phyloP scores from a whole-genome alignment of 106 monocot genomes.

The Acorus calamus region DNA sequence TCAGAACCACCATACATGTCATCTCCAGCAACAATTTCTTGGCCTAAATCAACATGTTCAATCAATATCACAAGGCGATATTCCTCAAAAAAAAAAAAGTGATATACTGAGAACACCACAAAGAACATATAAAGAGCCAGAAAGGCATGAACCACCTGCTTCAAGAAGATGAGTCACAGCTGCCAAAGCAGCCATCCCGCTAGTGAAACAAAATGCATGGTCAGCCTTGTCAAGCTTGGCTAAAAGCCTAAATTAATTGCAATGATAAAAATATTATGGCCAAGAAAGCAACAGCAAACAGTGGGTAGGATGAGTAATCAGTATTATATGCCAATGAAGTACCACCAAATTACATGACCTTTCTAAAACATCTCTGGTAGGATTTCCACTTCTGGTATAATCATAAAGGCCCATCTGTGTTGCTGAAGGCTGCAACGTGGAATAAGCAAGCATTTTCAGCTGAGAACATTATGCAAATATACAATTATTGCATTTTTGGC shows the following conservation, averaged over 20 bases:
- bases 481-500: no score
- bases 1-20: constrained; percentile 98
- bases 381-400: constrained; percentile 98
- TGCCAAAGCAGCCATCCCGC: constrained; percentile 94
- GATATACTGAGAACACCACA: no score
- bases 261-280: no score
- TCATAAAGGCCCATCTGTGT: constrained; percentile 88
- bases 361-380: constrained; percentile 94
- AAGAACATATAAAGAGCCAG: no score
- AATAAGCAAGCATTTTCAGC: no score
- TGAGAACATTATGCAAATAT: no score
- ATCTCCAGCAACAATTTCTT: constrained; percentile 91
- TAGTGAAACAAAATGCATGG: constrained; percentile 88
- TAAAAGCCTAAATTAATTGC: constrained; percentile 44
- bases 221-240: constrained; percentile 97
- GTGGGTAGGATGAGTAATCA: no score
- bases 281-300: no score
- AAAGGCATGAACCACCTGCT: constrained; percentile 26
- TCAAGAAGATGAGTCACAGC: constrained; percentile 64
- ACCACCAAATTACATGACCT: constrained; percentile 27
- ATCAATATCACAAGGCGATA: no score
- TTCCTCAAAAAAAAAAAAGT: no score
- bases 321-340: background rate
- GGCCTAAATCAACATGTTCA: constrained; percentile 22
- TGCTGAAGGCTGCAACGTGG: constrained; percentile 60